phyloP scores from a whole-genome alignment of 306 rosid genomes.

The Sindora glabra region DNA sequence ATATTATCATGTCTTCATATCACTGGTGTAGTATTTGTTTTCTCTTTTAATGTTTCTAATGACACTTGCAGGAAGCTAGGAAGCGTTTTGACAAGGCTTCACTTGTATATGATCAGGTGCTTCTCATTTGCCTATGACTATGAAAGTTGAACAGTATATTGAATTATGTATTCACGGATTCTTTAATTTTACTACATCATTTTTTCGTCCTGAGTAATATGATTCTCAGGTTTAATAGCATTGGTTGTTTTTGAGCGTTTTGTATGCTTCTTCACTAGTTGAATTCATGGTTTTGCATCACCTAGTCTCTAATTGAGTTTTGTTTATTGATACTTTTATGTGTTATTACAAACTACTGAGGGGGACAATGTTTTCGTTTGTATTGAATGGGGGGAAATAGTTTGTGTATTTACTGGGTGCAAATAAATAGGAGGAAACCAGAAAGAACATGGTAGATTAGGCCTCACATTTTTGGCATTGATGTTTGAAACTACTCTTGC shows the following conservation, averaged over 20 bases:
- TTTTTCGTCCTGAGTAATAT: background rate
- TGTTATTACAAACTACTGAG: background rate
- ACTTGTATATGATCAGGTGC: conserved; percentile 65
- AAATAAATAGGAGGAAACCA: background rate
- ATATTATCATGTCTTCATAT: conserved; percentile 8
- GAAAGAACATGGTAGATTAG: background rate
- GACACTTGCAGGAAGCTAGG: conserved; percentile 68
- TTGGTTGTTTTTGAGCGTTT: background rate
- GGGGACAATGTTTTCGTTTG: background rate
- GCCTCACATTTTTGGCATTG: background rate
- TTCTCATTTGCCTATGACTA: conserved; percentile 14
- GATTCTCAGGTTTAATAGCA: conserved; percentile 2
- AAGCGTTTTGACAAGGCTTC: conserved; percentile 81
- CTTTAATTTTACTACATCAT: conserved; percentile 6
- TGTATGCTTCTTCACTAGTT: background rate
- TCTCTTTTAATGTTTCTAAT: conserved; percentile 20
- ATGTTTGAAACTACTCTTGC: background rate
- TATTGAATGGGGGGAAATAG: too few species aligned
- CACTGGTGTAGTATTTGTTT: background rate
- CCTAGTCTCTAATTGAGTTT: too few species aligned
- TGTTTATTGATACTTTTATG: background rate
- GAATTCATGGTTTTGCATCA: too few species aligned
- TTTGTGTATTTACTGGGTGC: background rate
- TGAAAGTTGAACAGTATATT: conserved; percentile 2
- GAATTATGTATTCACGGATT: background rate